Evolutionary conservation across 2,329 filamentous ascomycete species (phyloP).

Genomic region (Botryotinia narcissicola): DNA sequence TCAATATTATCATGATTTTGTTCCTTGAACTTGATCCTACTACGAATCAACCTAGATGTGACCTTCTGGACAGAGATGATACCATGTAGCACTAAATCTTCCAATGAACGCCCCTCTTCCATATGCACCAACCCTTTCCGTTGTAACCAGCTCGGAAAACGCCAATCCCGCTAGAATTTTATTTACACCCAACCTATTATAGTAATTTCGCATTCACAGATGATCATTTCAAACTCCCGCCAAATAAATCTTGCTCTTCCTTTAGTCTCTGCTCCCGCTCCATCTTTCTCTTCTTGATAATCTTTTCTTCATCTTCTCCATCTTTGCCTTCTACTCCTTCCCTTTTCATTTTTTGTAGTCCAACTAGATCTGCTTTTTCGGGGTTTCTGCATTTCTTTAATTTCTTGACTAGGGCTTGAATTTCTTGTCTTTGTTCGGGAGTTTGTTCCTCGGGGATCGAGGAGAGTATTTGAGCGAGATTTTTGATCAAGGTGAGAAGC

Average conservation of each 20-base stretch:
- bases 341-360: conserved; percentile 57
- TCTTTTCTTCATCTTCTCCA: conserved; percentile 35
- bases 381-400: conserved; percentile 73
- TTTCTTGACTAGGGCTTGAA: conserved; percentile 63
- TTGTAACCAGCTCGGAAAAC: conserved; percentile 19
- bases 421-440: conserved; percentile 44
- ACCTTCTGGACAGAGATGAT: not conserved
- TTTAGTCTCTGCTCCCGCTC: conserved; percentile 42
- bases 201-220: conserved; percentile 23
- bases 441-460: conserved; percentile 25
- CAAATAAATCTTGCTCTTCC: conserved; percentile 39
- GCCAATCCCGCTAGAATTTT: conserved; percentile 29
- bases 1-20: not conserved
- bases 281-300: conserved; percentile 43
- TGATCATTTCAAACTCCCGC: conserved; percentile 26
- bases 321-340: conserved; percentile 38
- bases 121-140: not conserved
- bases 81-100: not conserved
- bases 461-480: not conserved
- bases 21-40: not conserved
- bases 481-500: not conserved
- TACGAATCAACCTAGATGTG: not conserved
- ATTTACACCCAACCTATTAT: conserved; percentile 18
- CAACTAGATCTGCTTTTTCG: conserved; percentile 69
- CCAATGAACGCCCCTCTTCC: not conserved